Evolutionary conservation across 2,329 filamentous ascomycete genomes (phyloP).

Genomic region (Sphaerulina musiva): DNA sequence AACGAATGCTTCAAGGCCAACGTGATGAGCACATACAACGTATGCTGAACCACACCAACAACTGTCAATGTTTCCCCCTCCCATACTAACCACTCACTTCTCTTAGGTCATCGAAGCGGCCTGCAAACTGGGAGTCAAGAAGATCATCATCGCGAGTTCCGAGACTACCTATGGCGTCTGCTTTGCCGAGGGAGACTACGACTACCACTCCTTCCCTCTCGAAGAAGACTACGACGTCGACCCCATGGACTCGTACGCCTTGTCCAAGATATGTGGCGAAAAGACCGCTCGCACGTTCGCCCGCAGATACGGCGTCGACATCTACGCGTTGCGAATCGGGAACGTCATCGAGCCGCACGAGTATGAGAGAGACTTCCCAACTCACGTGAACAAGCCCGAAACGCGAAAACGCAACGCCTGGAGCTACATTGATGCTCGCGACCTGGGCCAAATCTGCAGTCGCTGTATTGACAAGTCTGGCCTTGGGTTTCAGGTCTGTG

Average conservation of each 20-base stretch:
- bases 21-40: slow-evolving; percentile 52
- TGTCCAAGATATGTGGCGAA: slow-evolving; percentile 56
- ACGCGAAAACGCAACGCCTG: slow-evolving; percentile 53
- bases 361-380: slow-evolving; percentile 44
- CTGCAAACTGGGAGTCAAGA: slow-evolving; percentile 55
- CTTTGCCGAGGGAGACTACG: slow-evolving; percentile 53
- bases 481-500: slow-evolving; percentile 49
- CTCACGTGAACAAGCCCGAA: slow-evolving; percentile 42
- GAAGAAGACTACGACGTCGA: slow-evolving; percentile 54
- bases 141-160: slow-evolving; percentile 55
- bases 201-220: slow-evolving; percentile 53
- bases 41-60: background rate
- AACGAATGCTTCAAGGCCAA: slow-evolving; percentile 55
- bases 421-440: slow-evolving; percentile 57
- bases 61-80: background rate
- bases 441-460: slow-evolving; percentile 57
- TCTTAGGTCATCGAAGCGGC: slow-evolving; percentile 52
- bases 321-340: slow-evolving; percentile 52
- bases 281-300: slow-evolving; percentile 52
- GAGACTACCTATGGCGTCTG: slow-evolving; percentile 58
- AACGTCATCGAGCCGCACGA: slow-evolving; percentile 58
- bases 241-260: slow-evolving; percentile 57
- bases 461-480: slow-evolving; percentile 48
- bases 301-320: slow-evolving; percentile 50
- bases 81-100: background rate